Evolutionary conservation across 2,329 filamentous ascomycete species (phyloP).

Genomic region (Talaromyces sp.): DNA sequence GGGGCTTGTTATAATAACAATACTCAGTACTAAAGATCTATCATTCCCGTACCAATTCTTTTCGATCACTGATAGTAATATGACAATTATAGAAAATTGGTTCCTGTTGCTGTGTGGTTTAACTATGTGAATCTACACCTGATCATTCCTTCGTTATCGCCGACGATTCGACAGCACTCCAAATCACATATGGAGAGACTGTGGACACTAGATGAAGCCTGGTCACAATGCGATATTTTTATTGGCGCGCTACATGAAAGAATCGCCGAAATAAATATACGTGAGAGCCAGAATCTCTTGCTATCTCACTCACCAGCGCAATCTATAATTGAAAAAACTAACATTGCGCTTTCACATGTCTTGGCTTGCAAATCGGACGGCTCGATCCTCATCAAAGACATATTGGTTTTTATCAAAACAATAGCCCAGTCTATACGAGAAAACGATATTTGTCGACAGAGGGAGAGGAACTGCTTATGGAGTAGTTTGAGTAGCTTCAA

Average conservation of each 20-base stretch:
- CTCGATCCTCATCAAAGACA: neutral
- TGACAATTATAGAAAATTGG: neutral
- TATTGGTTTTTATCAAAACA: neutral
- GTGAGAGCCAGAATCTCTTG: neutral
- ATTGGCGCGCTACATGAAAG: neutral
- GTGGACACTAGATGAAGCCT: neutral
- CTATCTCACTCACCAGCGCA: neutral
- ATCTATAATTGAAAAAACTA: neutral
- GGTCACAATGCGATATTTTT: neutral
- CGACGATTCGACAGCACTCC: neutral
- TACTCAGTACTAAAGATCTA: neutral
- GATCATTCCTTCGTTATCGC: neutral
- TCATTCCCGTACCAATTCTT: neutral
- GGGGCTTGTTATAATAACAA: neutral
- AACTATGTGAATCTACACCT: neutral
- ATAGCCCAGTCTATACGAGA: neutral
- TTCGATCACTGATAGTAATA: neutral
- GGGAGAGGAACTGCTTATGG: neutral
- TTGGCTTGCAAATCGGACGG: neutral
- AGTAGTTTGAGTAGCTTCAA: neutral
- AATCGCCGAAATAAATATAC: neutral
- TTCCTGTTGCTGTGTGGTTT: neutral
- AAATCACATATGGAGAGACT: neutral
- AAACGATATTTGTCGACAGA: neutral
- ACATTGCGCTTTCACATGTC: neutral